phyloP scores from a whole-genome alignment of 129 eudicot species.

The Flaveria linearis region DNA sequence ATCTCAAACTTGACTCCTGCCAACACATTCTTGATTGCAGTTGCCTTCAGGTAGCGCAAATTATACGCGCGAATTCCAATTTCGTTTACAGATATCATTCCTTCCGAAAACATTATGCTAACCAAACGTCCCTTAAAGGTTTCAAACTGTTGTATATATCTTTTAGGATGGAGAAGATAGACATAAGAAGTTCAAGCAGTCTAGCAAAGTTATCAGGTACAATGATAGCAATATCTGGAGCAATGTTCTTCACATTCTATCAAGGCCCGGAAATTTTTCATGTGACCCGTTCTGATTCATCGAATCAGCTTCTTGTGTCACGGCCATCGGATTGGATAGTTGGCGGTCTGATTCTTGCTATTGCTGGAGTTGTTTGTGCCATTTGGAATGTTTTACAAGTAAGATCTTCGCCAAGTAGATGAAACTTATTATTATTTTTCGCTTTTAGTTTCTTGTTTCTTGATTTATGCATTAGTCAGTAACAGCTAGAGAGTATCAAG shows the following conservation, averaged over 20 bases:
- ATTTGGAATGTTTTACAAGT: constrained; percentile 52
- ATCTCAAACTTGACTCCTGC: constrained; percentile 43
- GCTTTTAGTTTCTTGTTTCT: background rate
- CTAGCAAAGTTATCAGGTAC: constrained; percentile 46
- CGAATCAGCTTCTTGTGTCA: constrained; percentile 26
- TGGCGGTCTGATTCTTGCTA: constrained; percentile 46
- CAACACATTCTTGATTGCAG: constrained; percentile 43
- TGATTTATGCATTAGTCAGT: constrained; percentile 16
- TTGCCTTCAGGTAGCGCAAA: constrained; percentile 35
- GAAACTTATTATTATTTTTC: background rate
- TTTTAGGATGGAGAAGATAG: constrained; percentile 44
- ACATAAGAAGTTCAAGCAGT: constrained; percentile 38
- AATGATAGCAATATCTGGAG: constrained; percentile 38
- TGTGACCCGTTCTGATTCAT: background rate
- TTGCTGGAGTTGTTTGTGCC: constrained; percentile 31
- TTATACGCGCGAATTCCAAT: background rate
- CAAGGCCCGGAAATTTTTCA: constrained; percentile 35
- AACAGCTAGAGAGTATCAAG: constrained; percentile 26
- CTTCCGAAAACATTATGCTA: background rate
- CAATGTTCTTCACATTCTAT: constrained; percentile 43
- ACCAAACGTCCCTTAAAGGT: background rate
- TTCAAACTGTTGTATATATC: background rate
- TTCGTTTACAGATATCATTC: background rate
- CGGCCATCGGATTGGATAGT: constrained; percentile 41
- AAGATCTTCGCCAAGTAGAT: background rate